A percentile compares a stretch with the other conserved stretches of the same genome.
phyloP scores from a whole-genome alignment of 1,284 basidiomycete species.

The Microbotryomycetes sp. region DNA sequence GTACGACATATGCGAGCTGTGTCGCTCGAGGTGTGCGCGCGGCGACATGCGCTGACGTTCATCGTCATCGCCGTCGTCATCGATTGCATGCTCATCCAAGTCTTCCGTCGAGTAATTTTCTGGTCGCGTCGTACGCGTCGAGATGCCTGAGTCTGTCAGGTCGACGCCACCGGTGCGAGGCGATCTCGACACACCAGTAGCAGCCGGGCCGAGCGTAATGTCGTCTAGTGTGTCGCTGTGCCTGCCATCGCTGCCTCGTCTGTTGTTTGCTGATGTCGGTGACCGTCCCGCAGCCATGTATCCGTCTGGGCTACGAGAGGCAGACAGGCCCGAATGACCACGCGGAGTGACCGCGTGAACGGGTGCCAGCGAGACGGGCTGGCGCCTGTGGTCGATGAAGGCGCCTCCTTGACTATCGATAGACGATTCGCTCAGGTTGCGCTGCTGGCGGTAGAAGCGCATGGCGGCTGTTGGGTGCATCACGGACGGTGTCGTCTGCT shows the following conservation, averaged over 20 bases:
- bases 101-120: constrained; percentile 4
- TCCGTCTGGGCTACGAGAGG: constrained; percentile 6
- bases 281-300: background rate
- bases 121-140: constrained; percentile 5
- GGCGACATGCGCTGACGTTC: background rate
- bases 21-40: constrained; percentile 23
- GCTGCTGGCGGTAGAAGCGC: constrained; percentile 32
- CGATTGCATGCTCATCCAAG: constrained; percentile 23
- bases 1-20: constrained; percentile 17
- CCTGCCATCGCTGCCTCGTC: background rate
- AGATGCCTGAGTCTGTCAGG: background rate
- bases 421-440: constrained; percentile 35
- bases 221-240: background rate
- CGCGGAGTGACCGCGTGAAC: constrained; percentile 6
- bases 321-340: background rate
- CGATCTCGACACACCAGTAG: background rate
- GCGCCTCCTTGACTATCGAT: constrained; percentile 36
- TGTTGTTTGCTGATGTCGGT: background rate
- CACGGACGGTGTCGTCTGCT: constrained; percentile 1
- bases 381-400: constrained; percentile 36
- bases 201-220: background rate
- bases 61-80: constrained; percentile 7
- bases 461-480: constrained; percentile 24
- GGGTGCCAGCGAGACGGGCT: constrained; percentile 29
- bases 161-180: constrained; percentile 10